Base-by-base conservation (phyloP, 177 flowering plant species). In the Vitis hybrid region DNA sequence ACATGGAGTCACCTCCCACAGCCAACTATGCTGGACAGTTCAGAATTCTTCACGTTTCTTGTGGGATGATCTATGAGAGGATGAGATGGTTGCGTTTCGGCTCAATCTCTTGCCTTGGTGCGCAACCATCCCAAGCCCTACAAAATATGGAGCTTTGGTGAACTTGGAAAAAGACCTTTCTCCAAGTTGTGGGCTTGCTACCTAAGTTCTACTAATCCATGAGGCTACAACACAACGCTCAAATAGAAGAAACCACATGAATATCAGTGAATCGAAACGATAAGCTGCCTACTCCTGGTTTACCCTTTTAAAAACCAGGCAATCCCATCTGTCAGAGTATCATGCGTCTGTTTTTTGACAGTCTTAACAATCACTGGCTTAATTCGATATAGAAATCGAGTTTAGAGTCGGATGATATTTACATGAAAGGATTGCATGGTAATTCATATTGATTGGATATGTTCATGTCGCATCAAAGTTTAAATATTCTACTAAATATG, bases 11-110 rank as follows among this genome's bases (percentile, higher is more conserved):
- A 56, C 57, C 60, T 39, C 58, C 20, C 64, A 61, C 70, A 69
- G 50, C 55, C 66, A 52, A 52, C 50, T 73, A 66, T 51, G 64
- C 61, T 48, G 18, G 61, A 64, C 72, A 51, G 58, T 26, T 72
- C 78, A 60, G 59, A 49, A 55, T 18, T 66, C 59, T 66, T 9
- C 8, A 52, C 53, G 73, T 53, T 55, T 20, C 12, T 15, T 19
- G 16, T 63, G 51, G 61, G 65, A 31, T 55, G 14, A 49, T 20
- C 22, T 56, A 33, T 67, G 62, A 49, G 56, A 57, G 60, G 71
- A 13, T 55, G 22, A 45, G 52, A 55, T 60, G 9, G 39, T 53
- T 53, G 48, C 31, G 12, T 52, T 60, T 67, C 19, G 26, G 53
- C 52, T 16, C 10, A 10, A 50, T 45, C 18, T 50, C 19, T 63